phyloP scores from a whole-genome alignment of 768 basidiomycete genomes.

The Strobilomyces confusus region DNA sequence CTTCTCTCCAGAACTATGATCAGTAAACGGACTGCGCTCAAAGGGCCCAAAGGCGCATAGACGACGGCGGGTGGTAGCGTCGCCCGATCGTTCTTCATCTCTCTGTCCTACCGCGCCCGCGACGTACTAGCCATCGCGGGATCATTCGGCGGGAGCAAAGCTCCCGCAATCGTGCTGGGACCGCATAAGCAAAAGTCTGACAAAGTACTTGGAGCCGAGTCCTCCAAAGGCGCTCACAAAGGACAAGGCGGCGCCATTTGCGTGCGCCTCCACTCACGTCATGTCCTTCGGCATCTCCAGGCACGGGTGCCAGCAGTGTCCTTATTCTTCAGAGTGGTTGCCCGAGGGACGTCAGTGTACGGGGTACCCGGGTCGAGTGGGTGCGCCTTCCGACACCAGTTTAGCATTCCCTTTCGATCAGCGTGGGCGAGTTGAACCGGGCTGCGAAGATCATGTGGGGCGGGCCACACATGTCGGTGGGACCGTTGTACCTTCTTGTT shows the following conservation, averaged over 20 bases:
- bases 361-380: not conserved
- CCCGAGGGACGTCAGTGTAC: not conserved
- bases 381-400: not conserved
- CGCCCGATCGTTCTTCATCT: not conserved
- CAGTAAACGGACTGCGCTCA: not conserved
- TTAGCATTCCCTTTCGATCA: constrained; percentile 5
- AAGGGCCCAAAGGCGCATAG: not conserved
- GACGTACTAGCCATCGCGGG: no score
- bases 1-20: no score
- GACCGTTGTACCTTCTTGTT: not conserved
- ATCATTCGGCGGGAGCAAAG: no score
- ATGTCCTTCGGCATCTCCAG: not conserved
- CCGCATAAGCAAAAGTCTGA: no score
- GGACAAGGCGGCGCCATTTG: not conserved
- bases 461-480: not conserved
- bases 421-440: not conserved
- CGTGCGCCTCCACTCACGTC: not conserved
- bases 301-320: not conserved
- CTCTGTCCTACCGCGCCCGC: not conserved
- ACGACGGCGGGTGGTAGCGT: no score
- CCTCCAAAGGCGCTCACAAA: no score
- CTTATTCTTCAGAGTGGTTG: not conserved
- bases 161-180: no score
- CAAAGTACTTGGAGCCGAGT: no score
- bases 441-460: not conserved